Percentiles rank a stretch among this genome's conserved stretches.
phyloP scores from a whole-genome alignment of 805 yeast species.

The baker's yeast (Saccharomyces cerevisiae) region DNA sequence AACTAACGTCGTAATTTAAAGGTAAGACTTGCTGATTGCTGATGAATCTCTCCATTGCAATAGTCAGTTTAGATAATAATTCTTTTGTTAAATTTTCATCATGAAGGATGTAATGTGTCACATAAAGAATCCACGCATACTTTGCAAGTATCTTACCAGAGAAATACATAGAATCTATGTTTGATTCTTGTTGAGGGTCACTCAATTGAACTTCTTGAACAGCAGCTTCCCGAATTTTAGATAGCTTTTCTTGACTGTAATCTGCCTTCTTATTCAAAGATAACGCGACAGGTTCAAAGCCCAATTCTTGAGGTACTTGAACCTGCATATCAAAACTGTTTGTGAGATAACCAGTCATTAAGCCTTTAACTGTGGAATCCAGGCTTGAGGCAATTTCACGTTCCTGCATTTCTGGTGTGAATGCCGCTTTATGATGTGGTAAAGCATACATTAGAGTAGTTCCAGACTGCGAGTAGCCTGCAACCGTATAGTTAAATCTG shows the following conservation, averaged over 20 bases:
- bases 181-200: constrained; percentile 32
- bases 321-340: constrained; percentile 36
- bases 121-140: constrained; percentile 79
- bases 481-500: constrained; percentile 35
- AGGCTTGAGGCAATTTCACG: constrained; percentile 21
- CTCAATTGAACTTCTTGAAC: constrained; percentile 20
- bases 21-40: constrained; percentile 63
- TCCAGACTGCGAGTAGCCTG: constrained; percentile 41
- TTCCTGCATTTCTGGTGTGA: constrained; percentile 28
- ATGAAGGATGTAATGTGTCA: constrained; percentile 54
- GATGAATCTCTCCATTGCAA: constrained; percentile 63
- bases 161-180: constrained; percentile 78
- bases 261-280: constrained; percentile 22
- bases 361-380: constrained; percentile 45
- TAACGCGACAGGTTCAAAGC: constrained; percentile 38
- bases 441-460: constrained; percentile 48
- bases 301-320: constrained; percentile 35
- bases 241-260: constrained; percentile 27
- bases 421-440: constrained; percentile 54
- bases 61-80: constrained; percentile 51
- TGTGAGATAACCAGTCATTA: constrained; percentile 39
- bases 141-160: constrained; percentile 85
- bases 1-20: constrained; percentile 66
- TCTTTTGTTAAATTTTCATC: constrained; percentile 44
- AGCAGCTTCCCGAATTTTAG: constrained; percentile 31